phyloP scores from a whole-genome alignment of 208 protist genomes.

The Strigomonas culicis region DNA sequence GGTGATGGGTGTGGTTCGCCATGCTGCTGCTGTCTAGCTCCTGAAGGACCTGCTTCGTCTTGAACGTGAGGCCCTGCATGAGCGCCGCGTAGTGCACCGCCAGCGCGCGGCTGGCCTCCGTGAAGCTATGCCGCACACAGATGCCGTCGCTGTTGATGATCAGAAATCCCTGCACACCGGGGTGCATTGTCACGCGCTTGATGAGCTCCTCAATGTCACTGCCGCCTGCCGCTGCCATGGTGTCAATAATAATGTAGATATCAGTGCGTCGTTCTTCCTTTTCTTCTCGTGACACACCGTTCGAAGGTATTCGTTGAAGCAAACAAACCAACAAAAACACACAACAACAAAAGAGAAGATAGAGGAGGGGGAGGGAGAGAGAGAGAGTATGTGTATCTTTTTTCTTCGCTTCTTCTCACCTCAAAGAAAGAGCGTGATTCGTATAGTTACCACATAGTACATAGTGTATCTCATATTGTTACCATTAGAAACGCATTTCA shows the following conservation, averaged over 20 bases:
- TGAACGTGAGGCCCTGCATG: conserved; percentile 92
- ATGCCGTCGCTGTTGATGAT: conserved; percentile 95
- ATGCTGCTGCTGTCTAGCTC: conserved; percentile 94
- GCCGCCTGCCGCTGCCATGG: conserved; percentile 44
- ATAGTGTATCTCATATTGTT: no score
- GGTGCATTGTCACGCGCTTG: conserved; percentile 93
- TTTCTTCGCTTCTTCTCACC: no score
- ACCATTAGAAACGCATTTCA: no score
- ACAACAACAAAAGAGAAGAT: conserved; percentile 1
- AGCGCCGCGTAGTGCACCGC: conserved; percentile 93
- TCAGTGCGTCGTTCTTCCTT: neutral
- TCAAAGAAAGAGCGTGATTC: no score
- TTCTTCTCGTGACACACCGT: neutral
- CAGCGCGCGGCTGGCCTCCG: conserved; percentile 78
- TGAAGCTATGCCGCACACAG: conserved; percentile 92
- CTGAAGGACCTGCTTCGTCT: conserved; percentile 86
- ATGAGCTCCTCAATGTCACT: conserved; percentile 96
- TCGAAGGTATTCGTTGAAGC: neutral
- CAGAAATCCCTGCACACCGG: conserved; percentile 93
- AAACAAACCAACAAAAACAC: neutral
- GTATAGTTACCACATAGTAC: no score
- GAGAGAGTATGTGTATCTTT: no score
- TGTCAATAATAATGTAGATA: conserved; percentile 10
- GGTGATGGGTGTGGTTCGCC: conserved; percentile 80
- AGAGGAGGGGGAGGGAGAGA: neutral